phyloP scores from a whole-genome alignment of 202 grass and related monocot genomes.

The Panicum virgatum region DNA sequence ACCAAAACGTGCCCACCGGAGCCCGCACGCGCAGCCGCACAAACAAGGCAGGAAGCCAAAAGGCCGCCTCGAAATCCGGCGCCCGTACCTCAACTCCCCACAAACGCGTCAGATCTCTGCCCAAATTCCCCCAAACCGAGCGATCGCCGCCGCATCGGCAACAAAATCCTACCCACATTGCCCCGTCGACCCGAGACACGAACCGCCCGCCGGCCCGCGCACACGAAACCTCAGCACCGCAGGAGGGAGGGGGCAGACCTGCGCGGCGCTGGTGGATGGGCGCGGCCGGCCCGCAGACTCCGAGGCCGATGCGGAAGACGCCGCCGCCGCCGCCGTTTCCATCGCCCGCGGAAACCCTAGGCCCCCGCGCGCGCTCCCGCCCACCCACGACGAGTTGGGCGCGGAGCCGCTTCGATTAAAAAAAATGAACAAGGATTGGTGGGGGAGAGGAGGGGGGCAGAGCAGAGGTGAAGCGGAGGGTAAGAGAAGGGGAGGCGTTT shows the following conservation, averaged over 20 bases:
- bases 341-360: slow-evolving; percentile 50
- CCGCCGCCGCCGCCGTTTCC: slow-evolving; percentile 40
- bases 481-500: background rate
- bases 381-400: background rate
- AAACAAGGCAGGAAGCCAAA: background rate
- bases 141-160: slow-evolving; percentile 11
- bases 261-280: slow-evolving; percentile 35
- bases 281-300: slow-evolving; percentile 55
- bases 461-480: background rate
- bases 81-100: background rate
- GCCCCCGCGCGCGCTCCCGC: slow-evolving; percentile 23
- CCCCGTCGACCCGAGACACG: background rate
- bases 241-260: slow-evolving; percentile 26
- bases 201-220: background rate
- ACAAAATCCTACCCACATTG: slow-evolving; percentile 31
- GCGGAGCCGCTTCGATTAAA: background rate
- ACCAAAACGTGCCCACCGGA: background rate
- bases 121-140: background rate
- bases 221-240: background rate
- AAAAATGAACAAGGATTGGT: slow-evolving; percentile 38
- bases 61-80: slow-evolving; percentile 5
- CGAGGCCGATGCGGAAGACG: slow-evolving; percentile 35
- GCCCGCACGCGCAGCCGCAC: background rate
- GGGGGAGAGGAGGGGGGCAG: background rate
- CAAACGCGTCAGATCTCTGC: slow-evolving; percentile 22